Evolutionary conservation across 2,329 filamentous ascomycete genomes (phyloP).

Genomic region (Botryotinia narcissicola): DNA sequence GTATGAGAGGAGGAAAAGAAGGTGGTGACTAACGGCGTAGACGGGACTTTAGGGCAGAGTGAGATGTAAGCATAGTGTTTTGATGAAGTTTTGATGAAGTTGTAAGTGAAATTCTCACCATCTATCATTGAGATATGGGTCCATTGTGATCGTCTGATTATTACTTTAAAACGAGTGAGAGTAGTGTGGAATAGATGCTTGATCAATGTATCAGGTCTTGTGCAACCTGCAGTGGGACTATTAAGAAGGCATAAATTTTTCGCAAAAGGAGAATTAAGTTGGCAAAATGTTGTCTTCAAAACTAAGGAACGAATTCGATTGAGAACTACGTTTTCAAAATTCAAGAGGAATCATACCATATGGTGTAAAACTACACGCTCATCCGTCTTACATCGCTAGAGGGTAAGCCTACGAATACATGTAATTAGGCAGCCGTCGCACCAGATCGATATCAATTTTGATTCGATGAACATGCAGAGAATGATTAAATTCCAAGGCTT

Average conservation of each 20-base stretch:
- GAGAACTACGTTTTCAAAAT: not conserved
- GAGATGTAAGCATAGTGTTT: not conserved
- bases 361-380: not conserved
- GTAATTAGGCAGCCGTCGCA: not conserved
- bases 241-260: not conserved
- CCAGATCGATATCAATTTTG: not conserved
- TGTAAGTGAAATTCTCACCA: not conserved
- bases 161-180: not conserved
- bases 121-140: not conserved
- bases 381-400: not conserved
- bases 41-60: not conserved
- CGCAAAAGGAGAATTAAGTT: not conserved
- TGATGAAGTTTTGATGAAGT: not conserved
- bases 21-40: not conserved
- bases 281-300: not conserved
- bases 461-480: not conserved
- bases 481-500: not conserved
- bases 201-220: not conserved
- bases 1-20: not conserved
- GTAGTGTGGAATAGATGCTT: not conserved
- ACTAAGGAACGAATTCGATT: not conserved
- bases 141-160: not conserved
- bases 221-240: not conserved
- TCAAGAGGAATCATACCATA: not conserved
- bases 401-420: not conserved